phyloP scores from a whole-genome alignment of 805 yeast genomes.

The Nakazawaea ishiwadae region DNA sequence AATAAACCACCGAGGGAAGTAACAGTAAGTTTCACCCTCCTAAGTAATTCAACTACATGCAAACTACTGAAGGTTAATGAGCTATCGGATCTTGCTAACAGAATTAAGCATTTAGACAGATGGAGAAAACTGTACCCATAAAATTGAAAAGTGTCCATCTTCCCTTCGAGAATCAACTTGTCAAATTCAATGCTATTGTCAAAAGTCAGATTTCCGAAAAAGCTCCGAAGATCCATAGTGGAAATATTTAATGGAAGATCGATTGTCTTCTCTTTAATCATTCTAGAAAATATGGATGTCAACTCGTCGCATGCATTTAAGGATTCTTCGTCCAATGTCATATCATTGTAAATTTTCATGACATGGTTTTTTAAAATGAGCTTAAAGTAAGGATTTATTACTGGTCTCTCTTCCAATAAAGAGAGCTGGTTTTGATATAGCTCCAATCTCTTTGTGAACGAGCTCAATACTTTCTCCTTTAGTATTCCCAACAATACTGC shows the following conservation, averaged over 20 bases:
- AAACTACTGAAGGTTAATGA: constrained; percentile 24
- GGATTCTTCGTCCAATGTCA: constrained; percentile 60
- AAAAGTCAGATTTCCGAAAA: constrained; percentile 3
- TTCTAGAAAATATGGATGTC: constrained; percentile 24
- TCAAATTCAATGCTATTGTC: constrained; percentile 5
- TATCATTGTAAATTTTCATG: constrained; percentile 34
- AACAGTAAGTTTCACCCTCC: constrained; percentile 23
- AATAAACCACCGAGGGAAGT: too few species aligned
- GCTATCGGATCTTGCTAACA: constrained; percentile 20
- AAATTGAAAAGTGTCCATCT: constrained; percentile 32
- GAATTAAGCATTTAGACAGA: constrained; percentile 24
- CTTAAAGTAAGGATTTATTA: constrained; percentile 12
- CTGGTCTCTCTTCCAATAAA: constrained; percentile 16
- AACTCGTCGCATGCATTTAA: constrained; percentile 46
- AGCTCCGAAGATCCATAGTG: not conserved
- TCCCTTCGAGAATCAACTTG: constrained; percentile 6
- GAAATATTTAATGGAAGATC: not conserved
- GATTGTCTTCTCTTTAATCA: constrained; percentile 1
- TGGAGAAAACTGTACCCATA: constrained; percentile 29
- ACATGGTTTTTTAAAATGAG: constrained; percentile 23
- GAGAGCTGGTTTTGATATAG: constrained; percentile 27
- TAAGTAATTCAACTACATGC: constrained; percentile 25
- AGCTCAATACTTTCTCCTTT: constrained; percentile 39
- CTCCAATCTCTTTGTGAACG: constrained; percentile 46
- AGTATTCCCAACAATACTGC: not conserved